Evolutionary conservation across 2,329 filamentous ascomycete genomes (phyloP).

Genomic region (Aspergillus felis): DNA sequence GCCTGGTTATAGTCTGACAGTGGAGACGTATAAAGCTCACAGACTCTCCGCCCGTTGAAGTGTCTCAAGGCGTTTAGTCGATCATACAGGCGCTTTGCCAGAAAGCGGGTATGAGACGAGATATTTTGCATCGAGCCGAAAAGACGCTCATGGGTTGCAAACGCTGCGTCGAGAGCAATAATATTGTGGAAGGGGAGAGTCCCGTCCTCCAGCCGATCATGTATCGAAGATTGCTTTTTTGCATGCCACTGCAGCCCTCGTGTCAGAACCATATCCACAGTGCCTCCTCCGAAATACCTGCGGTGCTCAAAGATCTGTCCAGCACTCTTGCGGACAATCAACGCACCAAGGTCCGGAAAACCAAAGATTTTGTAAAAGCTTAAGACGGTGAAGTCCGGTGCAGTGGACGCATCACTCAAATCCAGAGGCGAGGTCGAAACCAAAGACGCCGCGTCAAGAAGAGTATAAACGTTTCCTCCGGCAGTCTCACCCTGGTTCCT

Average conservation of each 20-base stretch:
- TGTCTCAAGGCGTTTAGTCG: constrained; percentile 62
- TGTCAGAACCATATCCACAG: constrained; percentile 82
- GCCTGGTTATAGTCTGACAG: constrained; percentile 41
- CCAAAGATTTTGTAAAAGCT: constrained; percentile 99
- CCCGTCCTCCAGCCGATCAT: constrained; percentile 84
- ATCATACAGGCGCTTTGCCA: constrained; percentile 58
- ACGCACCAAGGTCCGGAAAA: constrained; percentile 82
- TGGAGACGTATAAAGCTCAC: constrained; percentile 58
- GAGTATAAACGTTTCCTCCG: constrained; percentile 54
- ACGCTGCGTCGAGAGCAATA: constrained; percentile 70
- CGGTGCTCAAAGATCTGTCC: constrained; percentile 61
- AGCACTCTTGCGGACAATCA: constrained; percentile 74
- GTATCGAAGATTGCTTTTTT: constrained; percentile 65
- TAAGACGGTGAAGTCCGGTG: constrained; percentile 80
- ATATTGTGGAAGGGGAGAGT: constrained; percentile 90
- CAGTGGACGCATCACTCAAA: constrained; percentile 55
- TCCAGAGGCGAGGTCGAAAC: constrained; percentile 74
- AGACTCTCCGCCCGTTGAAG: constrained; percentile 63
- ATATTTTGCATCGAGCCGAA: constrained; percentile 69
- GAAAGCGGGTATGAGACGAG: constrained; percentile 64
- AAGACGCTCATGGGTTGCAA: constrained; percentile 64
- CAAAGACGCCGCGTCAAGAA: constrained; percentile 80
- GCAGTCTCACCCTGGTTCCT: constrained; percentile 30
- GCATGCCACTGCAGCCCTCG: constrained; percentile 80
- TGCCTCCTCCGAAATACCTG: constrained; percentile 89